A percentile compares a stretch with the other conserved stretches of the same genome.
These are phyloP conservation scores for Neonectria faginata DNA, from an alignment of 2,329 filamentous ascomycete genomes.

Conservation along the genomic window DNA sequence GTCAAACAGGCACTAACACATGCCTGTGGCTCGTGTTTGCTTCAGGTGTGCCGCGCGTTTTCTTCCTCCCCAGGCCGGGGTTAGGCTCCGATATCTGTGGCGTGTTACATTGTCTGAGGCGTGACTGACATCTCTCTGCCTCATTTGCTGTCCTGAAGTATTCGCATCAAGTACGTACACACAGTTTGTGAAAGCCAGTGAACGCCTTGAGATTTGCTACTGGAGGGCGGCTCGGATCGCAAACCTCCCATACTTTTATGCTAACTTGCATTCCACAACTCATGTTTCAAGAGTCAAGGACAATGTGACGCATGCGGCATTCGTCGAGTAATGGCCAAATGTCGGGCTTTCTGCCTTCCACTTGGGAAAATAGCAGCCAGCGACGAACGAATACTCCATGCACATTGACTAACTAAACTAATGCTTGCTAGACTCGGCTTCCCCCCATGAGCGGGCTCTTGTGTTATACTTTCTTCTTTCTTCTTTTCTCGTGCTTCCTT, in stretches of 20 bases:
- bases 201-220: neutral
- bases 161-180: neutral
- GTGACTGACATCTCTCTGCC: neutral
- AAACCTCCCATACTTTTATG: neutral
- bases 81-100: neutral
- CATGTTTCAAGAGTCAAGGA: neutral
- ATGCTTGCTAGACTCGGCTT: neutral
- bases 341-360: neutral
- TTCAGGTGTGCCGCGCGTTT: conserved; percentile 18
- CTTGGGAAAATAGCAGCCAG: neutral
- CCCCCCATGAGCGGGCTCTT: neutral
- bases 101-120: conserved; percentile 5
- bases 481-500: neutral
- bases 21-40: conserved; percentile 14
- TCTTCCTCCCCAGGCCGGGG: neutral
- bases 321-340: neutral
- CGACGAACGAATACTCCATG: neutral
- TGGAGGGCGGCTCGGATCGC: neutral
- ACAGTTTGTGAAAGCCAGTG: neutral
- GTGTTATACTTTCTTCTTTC: neutral
- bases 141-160: neutral
- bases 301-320: neutral
- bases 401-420: neutral
- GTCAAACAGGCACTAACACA: conserved; percentile 5
- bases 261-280: neutral